These are phyloP conservation scores for Bolboschoenus planiculmis DNA, from an alignment of 176 grass and related monocot genomes.

Conservation along the genomic window DNA sequence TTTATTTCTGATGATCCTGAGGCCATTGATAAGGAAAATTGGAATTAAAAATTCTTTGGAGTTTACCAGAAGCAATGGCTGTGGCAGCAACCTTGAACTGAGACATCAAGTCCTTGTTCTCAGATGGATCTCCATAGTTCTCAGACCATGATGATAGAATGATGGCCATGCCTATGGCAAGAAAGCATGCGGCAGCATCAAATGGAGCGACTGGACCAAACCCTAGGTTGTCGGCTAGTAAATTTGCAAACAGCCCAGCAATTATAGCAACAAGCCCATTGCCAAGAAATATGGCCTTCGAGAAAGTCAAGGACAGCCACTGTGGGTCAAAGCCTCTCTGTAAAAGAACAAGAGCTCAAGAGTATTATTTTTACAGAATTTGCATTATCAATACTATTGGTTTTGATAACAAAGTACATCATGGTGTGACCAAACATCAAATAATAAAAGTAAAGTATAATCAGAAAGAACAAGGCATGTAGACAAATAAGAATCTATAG, in stretches of 20 bases:
- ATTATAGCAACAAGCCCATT: constrained; percentile 43
- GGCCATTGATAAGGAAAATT: background rate
- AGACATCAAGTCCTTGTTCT: constrained; percentile 36
- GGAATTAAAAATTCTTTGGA: background rate
- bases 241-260: constrained; percentile 42
- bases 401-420: background rate
- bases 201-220: constrained; percentile 42
- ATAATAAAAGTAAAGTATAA: background rate
- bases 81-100: constrained; percentile 46
- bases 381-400: background rate
- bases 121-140: constrained; percentile 45
- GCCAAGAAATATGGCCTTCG: constrained; percentile 47
- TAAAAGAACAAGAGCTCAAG: constrained; percentile 7
- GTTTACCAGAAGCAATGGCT: constrained; percentile 45
- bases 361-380: background rate
- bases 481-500: background rate
- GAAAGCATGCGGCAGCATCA: constrained; percentile 35
- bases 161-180: constrained; percentile 40
- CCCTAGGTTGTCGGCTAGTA: constrained; percentile 36
- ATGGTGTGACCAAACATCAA: background rate
- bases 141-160: constrained; percentile 47
- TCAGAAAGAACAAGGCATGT: background rate
- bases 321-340: constrained; percentile 47
- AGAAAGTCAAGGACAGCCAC: constrained; percentile 48
- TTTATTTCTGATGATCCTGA: background rate